Evolutionary conservation across 257 asterid species (phyloP), one percentile per base, ranked within the genome.

Genomic region (Solanum tacnaense): DNA sequence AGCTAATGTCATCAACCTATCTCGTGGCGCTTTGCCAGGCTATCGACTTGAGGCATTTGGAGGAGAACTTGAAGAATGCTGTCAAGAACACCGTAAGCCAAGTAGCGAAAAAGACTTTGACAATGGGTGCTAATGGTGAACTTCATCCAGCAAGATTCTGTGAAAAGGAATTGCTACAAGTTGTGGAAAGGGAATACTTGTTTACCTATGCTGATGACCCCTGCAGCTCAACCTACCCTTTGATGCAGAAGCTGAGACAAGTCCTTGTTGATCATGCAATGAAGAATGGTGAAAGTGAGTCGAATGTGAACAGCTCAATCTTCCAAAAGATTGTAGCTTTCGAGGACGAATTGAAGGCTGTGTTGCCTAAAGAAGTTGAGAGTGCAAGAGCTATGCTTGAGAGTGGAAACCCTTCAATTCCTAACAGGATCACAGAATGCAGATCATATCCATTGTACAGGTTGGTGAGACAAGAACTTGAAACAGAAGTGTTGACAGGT

Each of bases 71-170:
- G 89, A 91, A 25, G 83, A 76, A 68, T 31, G 90, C 92, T 2
- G 92, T 92, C 25, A 92, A 92, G 87, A 92, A 92, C 76, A 90
- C 73, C 0, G 92, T 92, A 0, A 91, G 93, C 90, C 94, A 92
- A 82, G 92, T 92, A 21, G 94, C 93, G 0, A 92, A 92, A 46
- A 71, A 85, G n/a, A 92, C 91, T 25, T 52, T 92, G 5, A 88
- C 92, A 6, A 87, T 88, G 81, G 93, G 93, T 2, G 88, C 72
- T 10, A 92, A 89, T 21, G 93, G 93, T 5, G 94, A 92, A 62
- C 94, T 91, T n/a, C 94, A 92, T 35, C 93, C 93, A 1, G 89
- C 94, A 9, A 90, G 94, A 75, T 92, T 92, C 81, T 90, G 92
- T 12, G 94, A 91, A 44, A 92, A 91, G 88, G 94, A 92, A 67